Evolutionary conservation across 2,329 filamentous ascomycete species (phyloP).

Genomic region (Volutella citrinella): DNA sequence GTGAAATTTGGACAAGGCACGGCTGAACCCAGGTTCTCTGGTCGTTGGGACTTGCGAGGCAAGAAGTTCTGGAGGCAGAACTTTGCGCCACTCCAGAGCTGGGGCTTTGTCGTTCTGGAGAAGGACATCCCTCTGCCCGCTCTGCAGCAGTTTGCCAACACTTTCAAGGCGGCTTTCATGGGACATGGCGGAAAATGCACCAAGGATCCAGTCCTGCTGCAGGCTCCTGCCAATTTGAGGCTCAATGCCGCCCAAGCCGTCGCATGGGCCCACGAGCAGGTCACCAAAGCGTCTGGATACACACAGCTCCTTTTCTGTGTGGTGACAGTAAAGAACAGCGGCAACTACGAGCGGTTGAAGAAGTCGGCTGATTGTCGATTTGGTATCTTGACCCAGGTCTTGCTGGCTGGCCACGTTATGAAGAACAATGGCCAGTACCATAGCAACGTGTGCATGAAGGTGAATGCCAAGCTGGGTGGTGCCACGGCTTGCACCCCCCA

Average conservation of each 20-base stretch:
- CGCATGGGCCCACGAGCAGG: constrained; percentile 36
- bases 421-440: constrained; percentile 79
- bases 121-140: constrained; percentile 44
- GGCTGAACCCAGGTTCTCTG: constrained; percentile 61
- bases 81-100: constrained; percentile 58
- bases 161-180: constrained; percentile 45
- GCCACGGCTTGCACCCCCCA: constrained; percentile 54
- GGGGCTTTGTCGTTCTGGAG: constrained; percentile 71
- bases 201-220: constrained; percentile 32
- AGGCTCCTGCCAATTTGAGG: constrained; percentile 27
- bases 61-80: constrained; percentile 72
- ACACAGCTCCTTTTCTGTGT: constrained; percentile 82
- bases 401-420: constrained; percentile 68
- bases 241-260: constrained; percentile 52
- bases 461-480: constrained; percentile 93
- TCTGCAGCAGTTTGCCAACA: constrained; percentile 31
- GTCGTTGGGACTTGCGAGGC: constrained; percentile 84
- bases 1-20: constrained; percentile 63
- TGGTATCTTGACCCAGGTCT: constrained; percentile 78
- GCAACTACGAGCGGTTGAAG: constrained; percentile 82
- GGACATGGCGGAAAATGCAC: constrained; percentile 48
- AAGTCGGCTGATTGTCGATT: constrained; percentile 82
- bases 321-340: constrained; percentile 66
- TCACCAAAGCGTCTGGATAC: constrained; percentile 51
- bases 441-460: constrained; percentile 93